These are phyloP conservation scores for Globisporangium cylindrosporum DNA, from an alignment of 352 stramenopile species.

Conservation along the genomic window DNA sequence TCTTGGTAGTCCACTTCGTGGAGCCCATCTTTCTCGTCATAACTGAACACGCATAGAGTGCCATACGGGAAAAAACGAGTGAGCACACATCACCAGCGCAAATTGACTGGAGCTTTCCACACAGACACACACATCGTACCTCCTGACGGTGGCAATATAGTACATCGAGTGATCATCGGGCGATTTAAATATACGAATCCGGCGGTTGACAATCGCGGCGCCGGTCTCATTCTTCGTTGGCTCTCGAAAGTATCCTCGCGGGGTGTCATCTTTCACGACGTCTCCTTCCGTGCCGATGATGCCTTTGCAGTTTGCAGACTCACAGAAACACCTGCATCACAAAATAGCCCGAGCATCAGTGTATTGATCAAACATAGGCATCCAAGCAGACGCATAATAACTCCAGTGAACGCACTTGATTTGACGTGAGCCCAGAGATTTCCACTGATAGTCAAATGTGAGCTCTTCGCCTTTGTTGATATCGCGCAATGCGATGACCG, in stretches of 20 bases:
- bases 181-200: constrained; percentile 65
- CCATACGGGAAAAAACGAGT: neutral
- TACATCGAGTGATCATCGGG: constrained; percentile 56
- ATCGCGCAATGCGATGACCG: constrained; percentile 90
- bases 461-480: constrained; percentile 90
- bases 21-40: constrained; percentile 32
- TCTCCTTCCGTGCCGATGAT: constrained; percentile 65
- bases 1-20: constrained; percentile 67
- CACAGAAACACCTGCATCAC: constrained; percentile 52
- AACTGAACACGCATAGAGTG: constrained; percentile 12
- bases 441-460: constrained; percentile 97
- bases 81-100: neutral
- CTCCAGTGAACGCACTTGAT: constrained; percentile 44
- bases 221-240: constrained; percentile 52
- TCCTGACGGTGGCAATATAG: constrained; percentile 45
- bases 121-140: constrained; percentile 19
- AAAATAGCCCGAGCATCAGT: neutral
- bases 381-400: neutral
- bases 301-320: constrained; percentile 63
- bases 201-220: constrained; percentile 40
- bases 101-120: neutral
- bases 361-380: neutral
- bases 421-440: constrained; percentile 72
- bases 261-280: constrained; percentile 30
- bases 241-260: constrained; percentile 65